Conservation (phyloP, 345 rosid species). For the Corchorus olitorius region DNA sequence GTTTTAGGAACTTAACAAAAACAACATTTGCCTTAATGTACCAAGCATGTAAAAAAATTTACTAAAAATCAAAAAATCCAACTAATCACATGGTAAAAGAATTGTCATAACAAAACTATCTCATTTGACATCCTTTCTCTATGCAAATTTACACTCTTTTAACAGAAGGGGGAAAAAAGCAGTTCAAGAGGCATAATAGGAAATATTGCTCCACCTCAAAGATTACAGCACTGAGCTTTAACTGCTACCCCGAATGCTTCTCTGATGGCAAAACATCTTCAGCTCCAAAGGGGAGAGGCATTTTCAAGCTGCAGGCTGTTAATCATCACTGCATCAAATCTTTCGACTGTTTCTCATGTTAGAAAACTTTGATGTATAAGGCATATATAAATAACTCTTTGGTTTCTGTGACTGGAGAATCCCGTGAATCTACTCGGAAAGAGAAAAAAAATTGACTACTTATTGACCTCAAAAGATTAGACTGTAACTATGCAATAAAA, state of each 20-base stretch:
- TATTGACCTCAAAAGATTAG: constrained; percentile 37
- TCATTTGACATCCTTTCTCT: constrained; percentile 25
- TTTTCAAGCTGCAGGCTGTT: constrained; percentile 5
- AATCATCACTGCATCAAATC: constrained; percentile 24
- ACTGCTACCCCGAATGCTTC: not conserved
- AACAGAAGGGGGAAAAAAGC: not conserved
- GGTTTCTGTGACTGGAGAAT: constrained; percentile 28
- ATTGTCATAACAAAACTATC: constrained; percentile 8
- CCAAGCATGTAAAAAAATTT: not conserved
- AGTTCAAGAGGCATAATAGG: constrained; percentile 15
- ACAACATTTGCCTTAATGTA: not conserved
- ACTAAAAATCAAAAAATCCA: not conserved
- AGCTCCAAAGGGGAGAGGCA: not conserved
- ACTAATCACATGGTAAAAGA: constrained; percentile 5
- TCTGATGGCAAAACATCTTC: not conserved
- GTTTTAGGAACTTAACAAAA: no score
- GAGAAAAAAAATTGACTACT: constrained; percentile 43
- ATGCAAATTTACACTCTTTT: constrained; percentile 35
- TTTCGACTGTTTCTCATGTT: constrained; percentile 13
- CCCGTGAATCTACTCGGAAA: constrained; percentile 41
- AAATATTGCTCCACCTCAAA: constrained; percentile 10
- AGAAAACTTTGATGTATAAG: constrained; percentile 26
- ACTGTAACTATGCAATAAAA: constrained; percentile 32
- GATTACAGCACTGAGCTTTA: constrained; percentile 3
- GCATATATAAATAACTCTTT: constrained; percentile 29